phyloP scores from a whole-genome alignment of 163 green algal genomes.

The Chloromonas sp. region DNA sequence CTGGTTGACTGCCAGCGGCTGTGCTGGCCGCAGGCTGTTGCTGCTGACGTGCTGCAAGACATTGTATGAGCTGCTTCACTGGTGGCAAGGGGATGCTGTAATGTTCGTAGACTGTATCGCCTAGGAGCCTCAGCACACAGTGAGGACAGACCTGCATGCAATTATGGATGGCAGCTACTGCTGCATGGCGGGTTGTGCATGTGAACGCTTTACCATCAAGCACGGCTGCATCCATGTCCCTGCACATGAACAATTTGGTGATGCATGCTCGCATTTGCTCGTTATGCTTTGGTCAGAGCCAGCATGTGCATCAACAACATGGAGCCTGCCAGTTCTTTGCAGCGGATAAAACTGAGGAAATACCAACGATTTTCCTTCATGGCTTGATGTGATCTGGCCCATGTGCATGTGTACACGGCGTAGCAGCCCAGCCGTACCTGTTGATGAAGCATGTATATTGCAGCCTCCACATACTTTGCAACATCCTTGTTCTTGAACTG shows the following conservation, averaged over 20 bases:
- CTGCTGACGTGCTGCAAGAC: background rate
- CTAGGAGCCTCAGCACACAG: slow-evolving; percentile 26
- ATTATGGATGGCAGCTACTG: background rate
- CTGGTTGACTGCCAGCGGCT: background rate
- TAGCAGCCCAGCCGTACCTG: background rate
- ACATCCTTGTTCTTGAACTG: slow-evolving; percentile 6
- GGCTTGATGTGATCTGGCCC: too few relatives aligned
- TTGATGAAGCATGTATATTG: slow-evolving; percentile 1
- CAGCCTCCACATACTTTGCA: background rate
- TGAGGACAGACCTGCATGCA: slow-evolving; percentile 25
- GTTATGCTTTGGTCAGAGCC: too few relatives aligned
- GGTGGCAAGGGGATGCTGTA: slow-evolving; percentile 9
- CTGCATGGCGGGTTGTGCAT: too few relatives aligned
- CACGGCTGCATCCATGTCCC: too few relatives aligned
- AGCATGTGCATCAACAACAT: too few relatives aligned
- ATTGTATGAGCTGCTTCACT: background rate
- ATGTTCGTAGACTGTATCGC: slow-evolving; percentile 20
- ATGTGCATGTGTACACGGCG: too few relatives aligned
- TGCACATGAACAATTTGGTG: too few relatives aligned
- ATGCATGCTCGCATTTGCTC: too few relatives aligned
- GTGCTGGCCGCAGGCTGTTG: background rate
- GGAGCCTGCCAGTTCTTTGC: too few relatives aligned
- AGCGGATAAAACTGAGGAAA: too few relatives aligned
- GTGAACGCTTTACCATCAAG: too few relatives aligned
- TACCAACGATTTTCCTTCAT: too few relatives aligned